Percentiles rank a stretch among this genome's conserved stretches.
Evolutionary conservation across 2,329 filamentous ascomycete species (phyloP).

Genomic region (Nothopassalora personata): DNA sequence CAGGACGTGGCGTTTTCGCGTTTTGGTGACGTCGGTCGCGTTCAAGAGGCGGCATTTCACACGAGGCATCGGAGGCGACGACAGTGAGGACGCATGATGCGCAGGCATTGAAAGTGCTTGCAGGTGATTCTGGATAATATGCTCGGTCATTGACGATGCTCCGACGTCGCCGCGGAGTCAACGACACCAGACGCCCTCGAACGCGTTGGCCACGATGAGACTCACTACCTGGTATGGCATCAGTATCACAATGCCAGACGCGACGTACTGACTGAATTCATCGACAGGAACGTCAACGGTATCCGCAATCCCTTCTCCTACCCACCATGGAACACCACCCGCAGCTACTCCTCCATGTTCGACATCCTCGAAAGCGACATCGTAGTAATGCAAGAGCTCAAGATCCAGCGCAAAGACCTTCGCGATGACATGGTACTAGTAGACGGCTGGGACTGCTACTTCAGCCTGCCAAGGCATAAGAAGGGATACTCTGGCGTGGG

Average conservation of each 20-base stretch:
- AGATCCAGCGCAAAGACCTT: conserved; percentile 90
- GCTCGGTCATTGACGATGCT: neutral
- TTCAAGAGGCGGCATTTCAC: neutral
- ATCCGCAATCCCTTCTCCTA: conserved; percentile 52
- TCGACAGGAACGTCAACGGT: conserved; percentile 49
- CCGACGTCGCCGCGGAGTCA: neutral
- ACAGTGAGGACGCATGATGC: neutral
- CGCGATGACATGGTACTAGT: conserved; percentile 93
- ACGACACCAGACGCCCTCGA: neutral
- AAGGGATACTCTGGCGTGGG: conserved; percentile 97
- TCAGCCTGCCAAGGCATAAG: conserved; percentile 87
- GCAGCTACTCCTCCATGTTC: conserved; percentile 69
- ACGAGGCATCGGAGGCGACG: neutral
- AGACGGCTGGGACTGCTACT: conserved; percentile 92
- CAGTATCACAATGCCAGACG: neutral
- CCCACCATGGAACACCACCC: conserved; percentile 46
- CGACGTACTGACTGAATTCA: conserved; percentile 10
- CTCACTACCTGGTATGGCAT: conserved; percentile 33
- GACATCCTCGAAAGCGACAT: conserved; percentile 89
- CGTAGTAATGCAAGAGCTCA: conserved; percentile 90
- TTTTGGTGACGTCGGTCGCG: neutral
- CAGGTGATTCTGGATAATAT: neutral
- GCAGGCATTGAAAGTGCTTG: neutral
- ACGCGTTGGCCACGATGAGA: conserved; percentile 30
- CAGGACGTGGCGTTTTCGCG: neutral